These are phyloP conservation scores for Colletotrichum godetiae DNA, from an alignment of 2,329 filamentous ascomycete genomes.

Conservation along the genomic window DNA sequence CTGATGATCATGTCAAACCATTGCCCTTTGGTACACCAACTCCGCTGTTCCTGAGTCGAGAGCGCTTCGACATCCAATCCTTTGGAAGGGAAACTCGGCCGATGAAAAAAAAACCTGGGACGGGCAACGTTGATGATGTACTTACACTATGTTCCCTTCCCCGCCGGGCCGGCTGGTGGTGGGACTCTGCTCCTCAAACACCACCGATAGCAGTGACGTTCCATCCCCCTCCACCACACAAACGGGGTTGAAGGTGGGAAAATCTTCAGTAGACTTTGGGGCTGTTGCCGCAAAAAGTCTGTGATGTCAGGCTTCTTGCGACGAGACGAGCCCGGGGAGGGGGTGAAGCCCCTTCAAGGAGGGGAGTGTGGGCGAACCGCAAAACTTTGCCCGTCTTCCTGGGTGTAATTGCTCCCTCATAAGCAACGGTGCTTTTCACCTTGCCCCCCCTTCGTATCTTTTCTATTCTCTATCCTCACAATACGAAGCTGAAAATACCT, in stretches of 20 bases:
- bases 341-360: constrained; percentile 8
- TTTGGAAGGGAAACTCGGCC: constrained; percentile 24
- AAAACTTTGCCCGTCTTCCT: not conserved
- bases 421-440: constrained; percentile 17
- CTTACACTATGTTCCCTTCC: not conserved
- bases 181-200: constrained; percentile 25
- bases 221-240: constrained; percentile 35
- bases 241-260: not conserved
- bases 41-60: not conserved
- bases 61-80: constrained; percentile 16
- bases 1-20: not conserved
- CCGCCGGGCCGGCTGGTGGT: constrained; percentile 1
- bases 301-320: constrained; percentile 34
- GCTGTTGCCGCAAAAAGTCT: constrained; percentile 12
- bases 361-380: not conserved
- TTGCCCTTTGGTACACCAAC: not conserved
- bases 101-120: constrained; percentile 2
- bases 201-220: constrained; percentile 37
- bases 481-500: not conserved
- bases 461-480: not conserved
- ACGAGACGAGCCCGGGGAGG: not conserved
- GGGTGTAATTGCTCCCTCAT: constrained; percentile 24
- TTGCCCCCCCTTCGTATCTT: not conserved
- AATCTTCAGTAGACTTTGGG: constrained; percentile 28
- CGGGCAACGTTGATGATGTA: constrained; percentile 32